Base-by-base conservation (phyloP, 1,139 yeast species). In the Suhomyces bolitotheri region DNA sequence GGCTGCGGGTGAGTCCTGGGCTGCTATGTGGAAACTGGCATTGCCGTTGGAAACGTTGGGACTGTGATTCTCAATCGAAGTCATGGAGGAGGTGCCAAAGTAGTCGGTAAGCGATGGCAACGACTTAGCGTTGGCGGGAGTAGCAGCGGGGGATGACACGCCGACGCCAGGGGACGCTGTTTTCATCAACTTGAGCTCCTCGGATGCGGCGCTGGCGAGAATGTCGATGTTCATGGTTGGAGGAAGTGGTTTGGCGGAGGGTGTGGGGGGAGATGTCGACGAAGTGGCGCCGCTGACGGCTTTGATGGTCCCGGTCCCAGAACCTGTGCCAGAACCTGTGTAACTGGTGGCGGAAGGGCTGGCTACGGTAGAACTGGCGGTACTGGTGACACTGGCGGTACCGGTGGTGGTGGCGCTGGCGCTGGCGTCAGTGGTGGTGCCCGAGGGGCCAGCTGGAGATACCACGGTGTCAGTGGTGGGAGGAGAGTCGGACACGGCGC, bases 151-250 rank as follows among this genome's bases (percentile, higher is more conserved):
- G 7, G 20, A 17, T 7, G 6, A 6, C 6, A 8, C 20, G 20
- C 7, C 6, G 20, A 17, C 8, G 20, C 6, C 20, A 8, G 20
- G 20, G 20, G 20, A 17, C 6, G 7, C 20, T 35, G 64, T 58
- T 49, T 76, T 80, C 39, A 80, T 51, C 40, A 71, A 64, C 34
- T 65, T 83, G 38, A 86, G 68, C 55, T 85, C 92, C 53, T 84
- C 85, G 5, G 89, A 76, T 1, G 95, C 95, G 3, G 95, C 94
- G 16, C 83, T 76, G 4, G 94, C 95, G 41, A 86, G 63, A 3
- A 84, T 72, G 54, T 85, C 85, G 56, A 86, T 85, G 23, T 17
- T 17, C 20, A 17, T 17, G 20, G 20, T 17, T 6, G 20, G 8
- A 6, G 20, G 9, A 8, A 17, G 20, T 8, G 6, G 6, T 17